Evolutionary conservation across 176 grass and related monocot species (phyloP).

Genomic region (Oryza longistaminata): DNA sequence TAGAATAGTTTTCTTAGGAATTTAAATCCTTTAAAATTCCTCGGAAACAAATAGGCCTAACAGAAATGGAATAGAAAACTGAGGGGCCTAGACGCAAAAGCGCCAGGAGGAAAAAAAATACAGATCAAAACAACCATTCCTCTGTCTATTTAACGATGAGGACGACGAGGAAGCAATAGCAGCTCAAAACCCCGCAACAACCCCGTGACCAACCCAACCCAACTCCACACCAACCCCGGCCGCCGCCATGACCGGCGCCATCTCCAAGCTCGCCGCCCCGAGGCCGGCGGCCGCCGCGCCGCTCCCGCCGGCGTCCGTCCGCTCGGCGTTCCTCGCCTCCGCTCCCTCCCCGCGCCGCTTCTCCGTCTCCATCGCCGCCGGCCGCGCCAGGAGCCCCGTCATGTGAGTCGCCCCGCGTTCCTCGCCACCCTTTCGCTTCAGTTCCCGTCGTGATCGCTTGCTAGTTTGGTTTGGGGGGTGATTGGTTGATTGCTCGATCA

Average conservation of each 20-base stretch:
- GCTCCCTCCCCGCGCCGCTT: constrained; percentile 37
- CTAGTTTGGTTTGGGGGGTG: too few species aligned
- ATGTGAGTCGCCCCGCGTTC: too few species aligned
- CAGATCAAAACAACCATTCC: not conserved
- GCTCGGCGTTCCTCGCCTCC: constrained; percentile 20
- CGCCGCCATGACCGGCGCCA: constrained; percentile 42
- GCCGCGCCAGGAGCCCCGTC: constrained; percentile 54
- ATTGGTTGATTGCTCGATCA: not conserved
- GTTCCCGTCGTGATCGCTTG: too few species aligned
- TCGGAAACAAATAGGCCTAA: too few species aligned
- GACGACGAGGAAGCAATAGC: not conserved
- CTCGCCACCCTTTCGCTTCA: too few species aligned
- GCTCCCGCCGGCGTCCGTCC: constrained; percentile 23
- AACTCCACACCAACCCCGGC: constrained; percentile 30
- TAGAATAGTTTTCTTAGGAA: too few species aligned
- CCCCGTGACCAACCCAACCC: constrained; percentile 38
- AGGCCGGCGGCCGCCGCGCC: constrained; percentile 19
- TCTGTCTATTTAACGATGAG: constrained; percentile 28
- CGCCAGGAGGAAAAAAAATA: too few species aligned
- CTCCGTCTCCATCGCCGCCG: constrained; percentile 52
- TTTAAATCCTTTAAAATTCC: too few species aligned
- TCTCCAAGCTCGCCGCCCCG: constrained; percentile 52
- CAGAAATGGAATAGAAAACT: too few species aligned
- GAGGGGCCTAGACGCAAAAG: too few species aligned
- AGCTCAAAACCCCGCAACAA: constrained; percentile 38